Base-by-base conservation (phyloP, 78 protist species). In the Capsaspora owczarzaki region DNA sequence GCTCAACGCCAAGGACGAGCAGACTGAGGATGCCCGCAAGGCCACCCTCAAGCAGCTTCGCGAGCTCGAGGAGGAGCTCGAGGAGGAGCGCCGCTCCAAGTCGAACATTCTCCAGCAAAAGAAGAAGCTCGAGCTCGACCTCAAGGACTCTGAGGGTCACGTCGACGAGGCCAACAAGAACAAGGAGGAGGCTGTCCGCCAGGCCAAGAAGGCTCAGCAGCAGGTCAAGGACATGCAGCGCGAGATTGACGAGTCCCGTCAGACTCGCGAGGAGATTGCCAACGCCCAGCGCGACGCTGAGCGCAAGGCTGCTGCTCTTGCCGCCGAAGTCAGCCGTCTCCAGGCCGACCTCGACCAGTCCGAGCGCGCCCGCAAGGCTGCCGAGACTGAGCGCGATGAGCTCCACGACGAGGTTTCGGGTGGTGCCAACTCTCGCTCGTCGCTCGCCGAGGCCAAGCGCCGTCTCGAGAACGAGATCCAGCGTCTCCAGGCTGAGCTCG, bases 311-410 rank as follows among this genome's bases (percentile, higher is more conserved):
- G n/a, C 44, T 74, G 23, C 46, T 44, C 27, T 23, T 10, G 23
- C 27, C n/a, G 8, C 37, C 31, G 81, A 82, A 40, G 25, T 46
- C 35, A 19, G n/a, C 40, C 31, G n/a, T 40, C 63, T 43, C 44
- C 47, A 46, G 20, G 69, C 66, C 42, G 71, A 16, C 10, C 51
- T 44, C 33, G 85, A 82, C 47, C 79, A 61, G 76, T 8, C 38
- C 60, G 85, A 82, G 56, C 46, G 61, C 35, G 70, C 79, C 37
- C 76, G 85, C 5, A 33, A 43, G 40, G 25, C 80, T 12, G 85
- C 85, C 56, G 86, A 83, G 76, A 4, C 14, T 27, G 86, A 63
- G 49, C 78, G 86, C n/a, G 86, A 83, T 51, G 86, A 83, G 49
- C 43, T 31, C 0, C 46, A 25, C 53, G 31, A 33, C 16, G 80